Evolutionary conservation across 345 rosid species (phyloP), one percentile per base, ranked within the genome.

Genomic region (Gossypium rotundifolium): DNA sequence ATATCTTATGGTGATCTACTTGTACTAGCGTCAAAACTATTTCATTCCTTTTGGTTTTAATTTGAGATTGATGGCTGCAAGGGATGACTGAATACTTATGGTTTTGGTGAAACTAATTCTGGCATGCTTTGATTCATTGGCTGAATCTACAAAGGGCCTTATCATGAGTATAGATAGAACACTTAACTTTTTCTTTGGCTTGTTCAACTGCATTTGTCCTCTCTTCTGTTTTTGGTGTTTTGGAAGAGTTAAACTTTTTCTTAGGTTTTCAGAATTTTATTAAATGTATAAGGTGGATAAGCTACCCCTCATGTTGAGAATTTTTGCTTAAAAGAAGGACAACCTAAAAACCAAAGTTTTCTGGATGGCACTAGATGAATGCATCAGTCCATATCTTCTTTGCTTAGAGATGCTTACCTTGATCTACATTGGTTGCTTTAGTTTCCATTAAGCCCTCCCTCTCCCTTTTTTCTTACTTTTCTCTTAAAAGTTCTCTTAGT

Each of bases 31-130:
- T 27, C 72, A 68, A 68, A 49, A 14, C 44, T 68, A 49, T 68
- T 25, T 68, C 58, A 16, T 25, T 67, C 23, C 7, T 27, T 23
- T 68, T 68, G 44, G 8, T 23, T 46, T 67, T 46, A 1, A 48
- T 67, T 67, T 46, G 71, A 46, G 57, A 67, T 23, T 25, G n/a
- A 46, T 66, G 40, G 71, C 13, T 67, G 54, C 42, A 7, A 48
- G 42, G 1, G 54, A 48, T 48, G 71, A 23, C 13, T 25, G 54
- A 46, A 44, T 44, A 45, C 20, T 18, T 45, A 44, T 45, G 70
- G 53, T 65, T 65, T 45, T 65, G 3, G 53, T 20, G 53, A 12
- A 45, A 10, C 51, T 65, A 18, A 23, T 23, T 46, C 16, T 23
- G 18, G 12, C 9, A 14, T 46, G 69, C 27, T 14, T 67, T 46